Evolutionary conservation across 1,284 basidiomycete genomes (phyloP), one percentile per base, ranked within the genome.

Genomic region (Somion occarium): DNA sequence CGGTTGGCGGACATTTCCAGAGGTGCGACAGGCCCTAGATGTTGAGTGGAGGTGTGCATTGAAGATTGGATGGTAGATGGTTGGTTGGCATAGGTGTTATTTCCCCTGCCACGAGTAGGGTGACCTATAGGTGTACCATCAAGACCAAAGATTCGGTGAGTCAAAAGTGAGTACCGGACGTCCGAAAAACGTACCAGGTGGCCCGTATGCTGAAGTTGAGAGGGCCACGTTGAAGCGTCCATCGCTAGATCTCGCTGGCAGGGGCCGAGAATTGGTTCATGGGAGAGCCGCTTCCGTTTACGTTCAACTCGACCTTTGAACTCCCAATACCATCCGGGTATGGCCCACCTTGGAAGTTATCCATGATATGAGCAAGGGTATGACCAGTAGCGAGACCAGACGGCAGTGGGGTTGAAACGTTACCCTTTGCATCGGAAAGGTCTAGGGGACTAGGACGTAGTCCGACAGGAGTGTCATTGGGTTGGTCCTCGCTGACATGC

Each of bases 281-380:
- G 52, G 69, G 69, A 67, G 87, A 86, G n/a, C 24, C 43, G 18
- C 56, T 38, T 27, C 61, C 88, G 54, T 88, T 82, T 53, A 81
- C 75, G 69, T 98, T 98, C 61, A 98, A 85, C 62, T 93, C 91
- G 5, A 87, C 71, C 59, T 80, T 82, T 2, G 95, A 96, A 56
- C 93, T 92, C 67, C 79, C 79, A 66, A 95, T 81, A 44, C 88
- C 83, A 52, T 84, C 83, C 3, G 95, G 95, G 65, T 99, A 99
- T 19, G 79, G 71, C 44, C 98, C 79, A 51, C 80, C 73, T 39
- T 74, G 77, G 48, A 99, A 78, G 68, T 96, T 87, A 53, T 93
- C 86, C 58, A 99, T 97, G 53, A 82, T 77, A 43, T 83, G 80
- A 27, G 91, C 91, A n/a, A n/a, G n/a, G n/a, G n/a, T n/a, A n/a